A percentile compares a stretch with the other conserved stretches of the same genome.
These are phyloP conservation scores for Huntiella decipiens DNA, from an alignment of 2,329 filamentous ascomycete species.

Conservation along the genomic window DNA sequence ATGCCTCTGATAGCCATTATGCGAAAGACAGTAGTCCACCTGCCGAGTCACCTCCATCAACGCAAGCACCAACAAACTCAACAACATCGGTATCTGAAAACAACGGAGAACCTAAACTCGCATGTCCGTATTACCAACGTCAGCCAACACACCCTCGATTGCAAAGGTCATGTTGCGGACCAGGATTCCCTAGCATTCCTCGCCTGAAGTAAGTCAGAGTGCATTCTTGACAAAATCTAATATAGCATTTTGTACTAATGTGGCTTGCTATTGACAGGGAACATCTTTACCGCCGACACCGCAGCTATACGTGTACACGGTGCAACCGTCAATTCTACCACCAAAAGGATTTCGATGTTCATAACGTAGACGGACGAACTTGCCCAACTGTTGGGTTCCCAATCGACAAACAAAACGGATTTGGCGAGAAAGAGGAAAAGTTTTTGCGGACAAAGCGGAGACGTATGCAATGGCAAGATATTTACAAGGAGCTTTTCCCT, in stretches of 20 bases:
- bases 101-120: slow-evolving; percentile 3
- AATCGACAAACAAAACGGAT: slow-evolving; percentile 5
- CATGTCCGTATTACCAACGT: slow-evolving; percentile 9
- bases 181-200: slow-evolving; percentile 10
- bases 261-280: neutral
- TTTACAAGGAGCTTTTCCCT: slow-evolving; percentile 9
- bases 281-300: slow-evolving; percentile 10
- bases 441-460: slow-evolving; percentile 8
- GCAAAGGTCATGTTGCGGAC: slow-evolving; percentile 8
- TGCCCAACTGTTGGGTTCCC: neutral
- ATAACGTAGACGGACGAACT: neutral
- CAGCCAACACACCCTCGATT: slow-evolving; percentile 6
- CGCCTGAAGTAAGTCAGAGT: slow-evolving; percentile 6
- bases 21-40: too few relatives aligned
- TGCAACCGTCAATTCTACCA: slow-evolving; percentile 5
- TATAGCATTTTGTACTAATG: neutral
- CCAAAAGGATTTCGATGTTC: neutral
- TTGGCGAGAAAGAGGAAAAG: slow-evolving; percentile 5
- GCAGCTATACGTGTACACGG: slow-evolving; percentile 3
- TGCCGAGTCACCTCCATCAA: too few relatives aligned
- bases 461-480: slow-evolving; percentile 8
- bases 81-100: too few relatives aligned
- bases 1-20: too few relatives aligned
- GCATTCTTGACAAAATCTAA: neutral
- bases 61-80: too few relatives aligned